Evolutionary conservation across 129 eudicot species (phyloP), one percentile per base, ranked within the genome.

Genomic region (Flaveria bidentis): DNA sequence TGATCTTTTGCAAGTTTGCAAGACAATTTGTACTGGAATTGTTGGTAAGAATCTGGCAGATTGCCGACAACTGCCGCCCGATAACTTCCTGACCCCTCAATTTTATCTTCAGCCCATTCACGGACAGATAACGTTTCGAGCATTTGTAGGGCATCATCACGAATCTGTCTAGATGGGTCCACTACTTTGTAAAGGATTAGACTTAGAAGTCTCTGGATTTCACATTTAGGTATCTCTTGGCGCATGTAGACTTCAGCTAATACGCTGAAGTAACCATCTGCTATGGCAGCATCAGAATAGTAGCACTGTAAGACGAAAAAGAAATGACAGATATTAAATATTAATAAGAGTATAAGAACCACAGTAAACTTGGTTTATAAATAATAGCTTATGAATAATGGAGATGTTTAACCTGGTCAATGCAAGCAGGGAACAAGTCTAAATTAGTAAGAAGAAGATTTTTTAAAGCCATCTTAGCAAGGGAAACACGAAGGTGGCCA

Each of bases 231-330:
- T 72, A 94, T 91, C 78, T 91, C 99, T 85, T 94, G 99, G 23
- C 97, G 97, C 99, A 94, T 94, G 87, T 94, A 94, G 58, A 94
- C 99, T 79, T 94, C 99, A 30, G 99, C 99, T 62, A 94, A 88
- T 56, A 91, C 99, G 65, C 99, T 94, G 71, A 94, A 94, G 88
- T 94, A 94, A 62, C 99, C 99, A 77, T 94, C 99, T n/a, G 99
- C 96, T 82, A 94, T 94, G 44, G 94, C 94, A 64, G 97, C 96
- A 78, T 91, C 97, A 9, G 99, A 94, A 75, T 91, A 81, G 71
- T 94, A 94, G 84, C 99, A 94, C 99, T 91, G 96, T 51, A 78
- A 67, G 45, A 57, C 18, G 62, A 71, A 56, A 50, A 50, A 23
- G 13, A 47, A 63, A 36, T 39, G 20, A 66, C 28, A 65, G 71